Evolutionary conservation across 2,329 filamentous ascomycete genomes (phyloP), one percentile per base, ranked within the genome.

Genomic region (Bisporella sp.): DNA sequence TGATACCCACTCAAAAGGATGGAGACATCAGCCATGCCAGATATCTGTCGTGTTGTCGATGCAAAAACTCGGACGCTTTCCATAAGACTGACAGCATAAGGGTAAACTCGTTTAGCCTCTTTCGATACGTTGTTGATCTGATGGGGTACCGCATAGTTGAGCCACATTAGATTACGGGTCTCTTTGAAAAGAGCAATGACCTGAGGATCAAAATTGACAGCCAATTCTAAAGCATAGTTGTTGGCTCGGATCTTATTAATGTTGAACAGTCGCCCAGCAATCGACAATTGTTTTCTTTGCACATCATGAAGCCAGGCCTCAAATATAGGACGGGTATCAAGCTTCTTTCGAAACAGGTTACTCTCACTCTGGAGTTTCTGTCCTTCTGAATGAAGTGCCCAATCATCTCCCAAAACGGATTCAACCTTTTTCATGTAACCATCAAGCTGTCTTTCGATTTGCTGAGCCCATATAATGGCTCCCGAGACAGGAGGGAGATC

Each of bases 351-450:
- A 74, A 99, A 99, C 62, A 96, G 78, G 57, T 87, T 87, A 65
- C 93, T 92, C 69, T 99, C 93, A 50, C 83, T 84, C 63, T 92
- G 87, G 21, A 99, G 78, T 68, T 96, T 96, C 64, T 96, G 89
- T 1, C 95, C 95, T 66, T 99, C 93, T 5, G 90, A 82, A 64
- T 99, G 95, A 53, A 97, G 75, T 49, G 87, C 85, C 93, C 93
- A 99, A 59, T 96, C 90, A 50, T 88, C 84, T 46, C 93, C 93
- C 28, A 99, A 80, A 37, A 99, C 93, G 59, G 96, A 89, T 67
- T 97, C 95, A n/a, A 99, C 92, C 68, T 96, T 96, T 65, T 90
- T 88, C 90, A 99, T 96, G 68, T 99, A 99, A 8, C 85, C 87
- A 63, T 96, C 86, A 7, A 99, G 81, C 68, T 99, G 93, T 35